Evolutionary conservation across 2,329 filamentous ascomycete genomes (phyloP).

Genomic region (Diaporthe vaccinii): DNA sequence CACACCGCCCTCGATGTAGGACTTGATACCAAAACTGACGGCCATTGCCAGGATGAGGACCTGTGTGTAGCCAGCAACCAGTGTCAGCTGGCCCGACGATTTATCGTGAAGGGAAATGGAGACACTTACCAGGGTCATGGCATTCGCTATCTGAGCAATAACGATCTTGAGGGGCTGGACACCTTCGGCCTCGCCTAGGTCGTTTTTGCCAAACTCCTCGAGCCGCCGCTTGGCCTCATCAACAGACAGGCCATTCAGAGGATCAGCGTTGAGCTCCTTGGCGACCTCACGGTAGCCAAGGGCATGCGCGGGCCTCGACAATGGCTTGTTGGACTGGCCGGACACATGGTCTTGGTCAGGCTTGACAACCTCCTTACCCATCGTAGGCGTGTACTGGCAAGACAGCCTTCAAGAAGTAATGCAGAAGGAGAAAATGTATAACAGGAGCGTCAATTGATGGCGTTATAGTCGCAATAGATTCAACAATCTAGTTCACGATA

Average conservation of each 20-base stretch:
- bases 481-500: too few relatives aligned
- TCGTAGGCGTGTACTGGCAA: not conserved
- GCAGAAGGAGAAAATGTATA: not conserved
- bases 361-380: not conserved
- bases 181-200: not conserved
- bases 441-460: not conserved
- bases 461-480: not conserved
- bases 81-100: slow-evolving; percentile 20
- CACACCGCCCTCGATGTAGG: slow-evolving; percentile 68
- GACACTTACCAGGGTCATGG: slow-evolving; percentile 68
- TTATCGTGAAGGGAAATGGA: slow-evolving; percentile 31
- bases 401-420: not conserved
- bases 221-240: slow-evolving; percentile 1
- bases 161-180: not conserved
- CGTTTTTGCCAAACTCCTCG: slow-evolving; percentile 2
- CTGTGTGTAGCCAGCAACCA: slow-evolving; percentile 38
- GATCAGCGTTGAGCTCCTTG: not conserved
- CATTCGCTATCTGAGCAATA: slow-evolving; percentile 71
- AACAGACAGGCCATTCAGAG: not conserved
- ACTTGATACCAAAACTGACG: slow-evolving; percentile 63
- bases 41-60: slow-evolving; percentile 63
- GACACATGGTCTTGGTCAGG: slow-evolving; percentile 2
- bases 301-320: not conserved
- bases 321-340: not conserved
- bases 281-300: not conserved